These are phyloP conservation scores for Astragalus membranaceus DNA, from an alignment of 306 rosid species.

Conservation along the genomic window DNA sequence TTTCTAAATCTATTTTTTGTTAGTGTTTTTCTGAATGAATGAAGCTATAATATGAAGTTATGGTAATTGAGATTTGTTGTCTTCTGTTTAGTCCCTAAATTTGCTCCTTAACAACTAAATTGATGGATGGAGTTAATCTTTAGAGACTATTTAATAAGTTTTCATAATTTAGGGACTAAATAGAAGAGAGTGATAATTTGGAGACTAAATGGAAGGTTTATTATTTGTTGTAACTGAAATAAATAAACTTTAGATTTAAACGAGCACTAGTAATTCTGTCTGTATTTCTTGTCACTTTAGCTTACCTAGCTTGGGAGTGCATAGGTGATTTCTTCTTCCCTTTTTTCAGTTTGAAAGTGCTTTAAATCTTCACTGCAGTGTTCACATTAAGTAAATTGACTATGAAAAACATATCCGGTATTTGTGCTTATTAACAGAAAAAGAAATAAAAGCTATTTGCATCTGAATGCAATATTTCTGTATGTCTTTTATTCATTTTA, in stretches of 20 bases:
- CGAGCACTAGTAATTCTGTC: neutral
- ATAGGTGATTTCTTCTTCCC: neutral
- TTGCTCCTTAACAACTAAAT: no score
- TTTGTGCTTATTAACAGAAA: neutral
- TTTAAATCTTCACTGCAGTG: neutral
- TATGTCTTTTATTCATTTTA: neutral
- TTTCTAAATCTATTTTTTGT: neutral
- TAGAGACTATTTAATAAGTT: no score
- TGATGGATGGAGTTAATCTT: no score
- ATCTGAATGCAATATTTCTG: neutral
- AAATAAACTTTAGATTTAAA: neutral
- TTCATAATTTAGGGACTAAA: no score
- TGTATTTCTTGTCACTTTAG: neutral
- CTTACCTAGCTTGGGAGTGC: neutral
- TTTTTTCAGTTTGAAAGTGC: neutral
- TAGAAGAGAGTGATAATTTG: no score
- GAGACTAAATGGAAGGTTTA: no score
- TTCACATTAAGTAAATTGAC: neutral
- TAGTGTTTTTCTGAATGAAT: neutral
- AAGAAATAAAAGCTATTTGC: neutral
- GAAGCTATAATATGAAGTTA: neutral
- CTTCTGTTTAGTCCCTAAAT: neutral
- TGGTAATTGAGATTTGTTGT: neutral
- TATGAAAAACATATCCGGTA: neutral
- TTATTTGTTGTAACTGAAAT: constrained; percentile 2